Evolutionary conservation across 345 rosid genomes (phyloP).

Genomic region (Lagerstroemia speciosa): DNA sequence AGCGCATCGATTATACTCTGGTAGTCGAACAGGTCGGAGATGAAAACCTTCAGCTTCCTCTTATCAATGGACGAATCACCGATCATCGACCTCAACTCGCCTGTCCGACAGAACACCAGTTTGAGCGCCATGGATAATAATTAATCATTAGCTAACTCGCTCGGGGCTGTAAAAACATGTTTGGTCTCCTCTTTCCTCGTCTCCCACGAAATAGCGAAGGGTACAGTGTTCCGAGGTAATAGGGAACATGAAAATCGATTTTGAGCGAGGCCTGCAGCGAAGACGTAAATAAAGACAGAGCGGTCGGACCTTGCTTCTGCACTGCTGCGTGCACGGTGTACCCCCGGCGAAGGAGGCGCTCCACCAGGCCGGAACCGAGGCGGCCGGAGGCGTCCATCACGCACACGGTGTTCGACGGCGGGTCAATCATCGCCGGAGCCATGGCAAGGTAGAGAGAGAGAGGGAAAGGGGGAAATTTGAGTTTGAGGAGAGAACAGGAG

Average conservation of each 20-base stretch:
- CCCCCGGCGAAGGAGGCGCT: conserved; percentile 35
- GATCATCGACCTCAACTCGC: conserved; percentile 3
- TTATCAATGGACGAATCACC: conserved; percentile 11
- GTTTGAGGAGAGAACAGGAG: neutral
- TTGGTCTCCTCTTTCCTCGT: too few species aligned
- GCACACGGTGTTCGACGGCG: conserved; percentile 26
- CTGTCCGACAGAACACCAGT: neutral
- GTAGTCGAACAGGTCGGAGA: conserved; percentile 50
- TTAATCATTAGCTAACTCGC: too few species aligned
- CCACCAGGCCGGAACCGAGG: conserved; percentile 40
- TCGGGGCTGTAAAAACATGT: too few species aligned
- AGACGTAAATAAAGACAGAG: too few species aligned
- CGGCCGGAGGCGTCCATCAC: conserved; percentile 61
- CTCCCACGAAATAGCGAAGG: too few species aligned
- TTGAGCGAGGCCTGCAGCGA: neutral
- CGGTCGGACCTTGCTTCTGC: conserved; percentile 28
- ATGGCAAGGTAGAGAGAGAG: conserved; percentile 4
- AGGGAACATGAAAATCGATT: neutral
- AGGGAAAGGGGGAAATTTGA: neutral
- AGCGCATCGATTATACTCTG: conserved; percentile 44
- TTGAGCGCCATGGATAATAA: too few species aligned
- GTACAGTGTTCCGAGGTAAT: too few species aligned
- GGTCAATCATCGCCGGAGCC: conserved; percentile 30
- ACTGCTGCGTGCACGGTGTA: conserved; percentile 56
- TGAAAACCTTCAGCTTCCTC: conserved; percentile 37